These are phyloP conservation scores for Pseudocercospora vitis DNA, from an alignment of 2,329 filamentous ascomycete species.

Conservation along the genomic window DNA sequence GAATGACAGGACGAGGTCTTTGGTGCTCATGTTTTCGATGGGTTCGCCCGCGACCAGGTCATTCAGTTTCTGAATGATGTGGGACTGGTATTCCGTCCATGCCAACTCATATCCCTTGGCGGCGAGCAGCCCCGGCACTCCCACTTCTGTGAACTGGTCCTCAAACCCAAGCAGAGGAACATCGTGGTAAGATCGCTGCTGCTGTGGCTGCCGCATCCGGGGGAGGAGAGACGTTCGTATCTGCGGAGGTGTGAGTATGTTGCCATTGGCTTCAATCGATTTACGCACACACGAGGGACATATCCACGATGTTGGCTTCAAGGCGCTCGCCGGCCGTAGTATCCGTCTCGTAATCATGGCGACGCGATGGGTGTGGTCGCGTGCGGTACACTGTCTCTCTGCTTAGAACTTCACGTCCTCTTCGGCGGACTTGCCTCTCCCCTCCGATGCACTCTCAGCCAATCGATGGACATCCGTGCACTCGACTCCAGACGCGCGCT, in stretches of 20 bases:
- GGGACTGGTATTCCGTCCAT: conserved; percentile 78
- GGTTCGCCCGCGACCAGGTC: conserved; percentile 67
- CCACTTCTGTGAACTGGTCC: conserved; percentile 48
- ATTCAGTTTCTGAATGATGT: conserved; percentile 76
- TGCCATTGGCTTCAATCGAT: not conserved
- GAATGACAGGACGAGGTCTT: conserved; percentile 69
- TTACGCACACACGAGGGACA: conserved; percentile 35
- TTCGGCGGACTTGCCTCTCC: not conserved
- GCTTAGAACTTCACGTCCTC: conserved; percentile 1
- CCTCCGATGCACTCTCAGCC: conserved; percentile 13
- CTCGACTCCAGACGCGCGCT: conserved; percentile 22
- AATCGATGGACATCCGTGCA: conserved; percentile 16
- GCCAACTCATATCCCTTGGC: conserved; percentile 69
- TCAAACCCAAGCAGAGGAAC: conserved; percentile 53
- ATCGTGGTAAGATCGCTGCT: conserved; percentile 40
- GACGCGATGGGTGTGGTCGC: conserved; percentile 6
- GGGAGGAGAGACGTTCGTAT: conserved; percentile 25
- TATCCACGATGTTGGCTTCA: conserved; percentile 30
- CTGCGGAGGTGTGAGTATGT: conserved; percentile 9
- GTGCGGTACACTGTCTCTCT: conserved; percentile 3
- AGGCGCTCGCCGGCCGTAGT: conserved; percentile 28
- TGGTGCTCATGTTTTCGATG: conserved; percentile 60
- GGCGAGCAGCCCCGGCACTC: conserved; percentile 71
- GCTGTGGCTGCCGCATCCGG: conserved; percentile 19
- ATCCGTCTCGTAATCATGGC: conserved; percentile 37